A percentile compares a stretch with the other conserved stretches of the same genome.
phyloP scores from a whole-genome alignment of 2,329 filamentous ascomycete species.

The Fusarium agapanthi region DNA sequence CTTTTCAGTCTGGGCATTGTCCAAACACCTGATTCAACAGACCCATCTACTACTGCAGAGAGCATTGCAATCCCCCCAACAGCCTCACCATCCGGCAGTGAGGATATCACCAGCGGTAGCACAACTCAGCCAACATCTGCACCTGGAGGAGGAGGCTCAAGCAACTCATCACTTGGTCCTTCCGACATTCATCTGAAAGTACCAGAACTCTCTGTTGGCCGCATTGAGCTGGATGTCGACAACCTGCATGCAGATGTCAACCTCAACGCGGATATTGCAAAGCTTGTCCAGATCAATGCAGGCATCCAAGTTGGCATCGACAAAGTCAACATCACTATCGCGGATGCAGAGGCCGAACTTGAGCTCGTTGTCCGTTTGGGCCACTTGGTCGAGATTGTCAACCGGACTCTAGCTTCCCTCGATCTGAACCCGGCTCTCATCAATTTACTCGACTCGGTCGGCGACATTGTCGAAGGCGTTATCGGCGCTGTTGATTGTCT shows the following conservation, averaged over 20 bases:
- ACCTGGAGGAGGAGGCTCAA: background rate
- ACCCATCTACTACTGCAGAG: slow-evolving; percentile 12
- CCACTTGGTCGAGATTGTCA: slow-evolving; percentile 19
- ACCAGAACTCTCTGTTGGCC: slow-evolving; percentile 16
- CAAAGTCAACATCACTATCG: slow-evolving; percentile 25
- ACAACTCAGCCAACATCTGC: background rate
- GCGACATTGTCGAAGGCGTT: slow-evolving; percentile 11
- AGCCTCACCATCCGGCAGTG: background rate
- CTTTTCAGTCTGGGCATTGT: background rate
- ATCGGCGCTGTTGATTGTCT: slow-evolving; percentile 14
- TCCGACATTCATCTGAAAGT: slow-evolving; percentile 24
- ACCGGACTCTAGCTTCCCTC: slow-evolving; percentile 17
- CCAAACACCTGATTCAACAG: slow-evolving; percentile 23
- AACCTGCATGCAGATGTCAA: slow-evolving; percentile 25
- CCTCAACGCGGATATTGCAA: slow-evolving; percentile 16
- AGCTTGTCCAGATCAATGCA: slow-evolving; percentile 17
- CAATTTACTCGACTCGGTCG: slow-evolving; percentile 20
- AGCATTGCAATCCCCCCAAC: slow-evolving; percentile 17
- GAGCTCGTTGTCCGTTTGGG: slow-evolving; percentile 20
- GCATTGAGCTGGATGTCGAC: slow-evolving; percentile 23
- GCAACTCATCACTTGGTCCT: slow-evolving; percentile 15
- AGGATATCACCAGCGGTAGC: background rate
- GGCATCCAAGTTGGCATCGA: slow-evolving; percentile 19
- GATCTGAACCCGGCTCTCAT: slow-evolving; percentile 18
- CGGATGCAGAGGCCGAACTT: slow-evolving; percentile 19